Evolutionary conservation across 352 stramenopile species (phyloP), one percentile per base, ranked within the genome.

Genomic region (Peronospora belbahrii): DNA sequence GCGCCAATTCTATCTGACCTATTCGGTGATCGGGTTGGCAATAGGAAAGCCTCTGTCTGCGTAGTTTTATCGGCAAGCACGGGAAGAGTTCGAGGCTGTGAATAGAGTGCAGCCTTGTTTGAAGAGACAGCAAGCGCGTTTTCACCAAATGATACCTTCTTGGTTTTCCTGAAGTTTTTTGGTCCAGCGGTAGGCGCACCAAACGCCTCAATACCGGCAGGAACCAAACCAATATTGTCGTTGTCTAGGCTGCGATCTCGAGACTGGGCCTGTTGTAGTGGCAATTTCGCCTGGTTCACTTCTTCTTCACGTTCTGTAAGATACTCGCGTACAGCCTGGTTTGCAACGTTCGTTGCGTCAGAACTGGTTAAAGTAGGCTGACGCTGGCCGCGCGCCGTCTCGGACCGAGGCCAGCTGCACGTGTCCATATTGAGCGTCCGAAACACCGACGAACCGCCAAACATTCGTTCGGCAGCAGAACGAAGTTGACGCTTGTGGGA

Each of bases 261-360:
- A 39, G 20, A 9, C 3, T 17, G 38, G 13, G n/a, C 3, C 3
- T 30, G 47, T 15, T 43, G 42, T 18, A 22, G 23, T 30, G 13
- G 22, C n/a, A 28, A 33, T 13, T 61, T 48, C 11, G 44, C 53
- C 6, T 38, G 27, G 27, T 56, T 55, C 20, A 41, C 35, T 11
- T 65, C 31, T 44, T 53, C 48, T 20, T 48, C 39, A 39, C 13
- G 18, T 3, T 41, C 41, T 13, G 37, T 41, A 28, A 76, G 55
- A 48, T 77, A 72, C 28, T 79, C 64, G 4, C 55, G 48, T 1
- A 28, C 53, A 1, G 61, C 65, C 17, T 52, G 40, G 6, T 63
- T 65, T 3, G 72, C 69, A 13, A 83, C 55, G 3, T 52, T 39
- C 30, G 69, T 60, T 10, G 65, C 71, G 2, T 70, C 56, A 3